Percentiles rank a stretch among this genome's conserved stretches.
Conservation (phyloP, 106 monocot genomes). For the Acanthochlamys bracteata region DNA sequence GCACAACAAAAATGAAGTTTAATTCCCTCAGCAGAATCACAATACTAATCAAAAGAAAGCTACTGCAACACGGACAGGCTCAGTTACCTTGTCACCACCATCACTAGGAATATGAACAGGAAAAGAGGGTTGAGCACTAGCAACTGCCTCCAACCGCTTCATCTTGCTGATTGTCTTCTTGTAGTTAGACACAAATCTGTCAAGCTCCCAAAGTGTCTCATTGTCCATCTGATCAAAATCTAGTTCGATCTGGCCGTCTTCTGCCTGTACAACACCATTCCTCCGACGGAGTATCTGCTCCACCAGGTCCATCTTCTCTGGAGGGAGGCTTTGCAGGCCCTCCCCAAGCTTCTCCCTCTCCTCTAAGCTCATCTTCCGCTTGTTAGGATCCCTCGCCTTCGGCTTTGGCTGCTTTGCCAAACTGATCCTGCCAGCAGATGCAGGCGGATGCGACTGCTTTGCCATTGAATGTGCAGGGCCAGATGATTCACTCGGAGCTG, state of each 20-base stretch:
- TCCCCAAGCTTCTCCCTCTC: conserved; percentile 73
- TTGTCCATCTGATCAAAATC: conserved; percentile 74
- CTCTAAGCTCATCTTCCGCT: conserved; percentile 71
- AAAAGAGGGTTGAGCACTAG: neutral
- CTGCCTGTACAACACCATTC: conserved; percentile 31
- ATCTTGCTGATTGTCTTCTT: conserved; percentile 66
- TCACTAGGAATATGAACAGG: conserved; percentile 1
- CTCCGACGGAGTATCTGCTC: conserved; percentile 58
- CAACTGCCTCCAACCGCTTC: conserved; percentile 31
- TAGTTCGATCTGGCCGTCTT: conserved; percentile 70
- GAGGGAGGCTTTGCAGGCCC: conserved; percentile 59
- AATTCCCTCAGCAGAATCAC: neutral
- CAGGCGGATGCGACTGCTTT: neutral
- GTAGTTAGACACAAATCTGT: conserved; percentile 60
- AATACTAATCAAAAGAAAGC: neutral
- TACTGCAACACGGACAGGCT: too few species aligned
- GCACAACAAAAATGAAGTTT: neutral
- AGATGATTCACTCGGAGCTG: neutral
- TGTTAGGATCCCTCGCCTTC: conserved; percentile 56
- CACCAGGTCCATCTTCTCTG: conserved; percentile 71
- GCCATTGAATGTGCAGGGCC: neutral
- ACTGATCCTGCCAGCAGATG: neutral
- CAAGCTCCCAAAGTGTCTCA: conserved; percentile 89
- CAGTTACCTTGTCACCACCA: conserved; percentile 9
- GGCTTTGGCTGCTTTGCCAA: conserved; percentile 48